Evolutionary conservation across 1,284 basidiomycete species (phyloP), one percentile per base, ranked within the genome.

Genomic region (Phlebopus sp.): DNA sequence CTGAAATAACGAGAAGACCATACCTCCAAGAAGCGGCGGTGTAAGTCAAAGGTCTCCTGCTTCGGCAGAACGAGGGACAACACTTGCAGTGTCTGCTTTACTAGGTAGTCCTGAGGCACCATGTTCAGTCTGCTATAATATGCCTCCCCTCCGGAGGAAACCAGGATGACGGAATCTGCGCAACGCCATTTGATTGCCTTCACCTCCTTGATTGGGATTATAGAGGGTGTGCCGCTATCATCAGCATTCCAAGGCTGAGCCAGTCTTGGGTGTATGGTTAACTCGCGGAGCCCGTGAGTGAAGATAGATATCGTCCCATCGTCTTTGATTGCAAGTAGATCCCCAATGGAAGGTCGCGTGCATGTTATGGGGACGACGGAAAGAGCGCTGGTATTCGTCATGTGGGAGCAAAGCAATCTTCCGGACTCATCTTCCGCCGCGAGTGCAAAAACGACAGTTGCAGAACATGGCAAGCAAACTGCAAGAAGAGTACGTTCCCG

Each of bases 271-370:
- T 51, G 53, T 21, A 71, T 49, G 18, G 73, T 73, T 4, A 89
- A 58, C 50, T 79, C 74, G 36, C 70, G 66, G 10, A 75, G 63
- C 0, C 82, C 85, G 52, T 86, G 84, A 0, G 82, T 84, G 19
- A 86, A 61, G 5, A 92, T 57, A 1, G 69, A 64, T 10, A 88
- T 61, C 5, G 60, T 62, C 4, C 78, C 73, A 43, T 79, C 73
- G 1, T 77, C 72, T 45, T 75, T 79, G 29, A 90, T 63, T 14
- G 86, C 64, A 6, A 94, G 65, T 5, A 90, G 71, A 64, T 94
- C 92, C 62, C 75, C 76, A 13, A 90, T 70, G 11, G 70, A 68
- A 9, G 69, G 68, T 17, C 90, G 77, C 1, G 85, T 88, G 1
- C 79, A 77, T 11, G 77, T 72, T 34, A 92, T 66, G 0, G 88